A percentile compares a stretch with the other conserved stretches of the same genome.
Conservation (phyloP, 306 rosid species). For the Urtica urens region DNA sequence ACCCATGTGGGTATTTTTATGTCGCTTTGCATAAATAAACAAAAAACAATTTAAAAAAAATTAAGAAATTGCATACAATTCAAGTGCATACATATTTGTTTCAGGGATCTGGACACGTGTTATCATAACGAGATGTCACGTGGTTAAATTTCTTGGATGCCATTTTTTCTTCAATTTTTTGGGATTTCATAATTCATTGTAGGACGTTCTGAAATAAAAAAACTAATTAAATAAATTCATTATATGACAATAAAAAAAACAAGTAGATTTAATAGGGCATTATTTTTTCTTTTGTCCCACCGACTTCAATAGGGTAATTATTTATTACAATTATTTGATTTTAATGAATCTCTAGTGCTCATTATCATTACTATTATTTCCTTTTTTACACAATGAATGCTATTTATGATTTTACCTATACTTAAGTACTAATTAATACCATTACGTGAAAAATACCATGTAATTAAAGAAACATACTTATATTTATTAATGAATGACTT, state of each 20-base stretch:
- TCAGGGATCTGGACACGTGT: slow-evolving; percentile 15
- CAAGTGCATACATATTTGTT: slow-evolving; percentile 5
- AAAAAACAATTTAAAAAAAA: too few species aligned
- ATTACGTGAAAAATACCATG: too few species aligned
- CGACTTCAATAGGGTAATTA: background rate
- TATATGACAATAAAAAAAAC: background rate
- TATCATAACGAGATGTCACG: slow-evolving; percentile 2
- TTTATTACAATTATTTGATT: too few species aligned
- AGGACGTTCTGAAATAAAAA: background rate
- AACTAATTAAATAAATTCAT: background rate
- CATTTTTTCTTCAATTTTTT: background rate
- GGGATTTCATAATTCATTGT: background rate
- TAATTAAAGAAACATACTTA: too few species aligned
- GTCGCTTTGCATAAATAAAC: slow-evolving; percentile 11
- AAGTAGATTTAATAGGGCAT: background rate
- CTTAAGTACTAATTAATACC: too few species aligned
- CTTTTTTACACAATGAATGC: too few species aligned
- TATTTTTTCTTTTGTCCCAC: background rate
- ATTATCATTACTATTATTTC: too few species aligned
- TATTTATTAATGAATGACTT: too few species aligned
- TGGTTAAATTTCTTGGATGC: slow-evolving; percentile 47
- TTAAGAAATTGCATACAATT: too few species aligned
- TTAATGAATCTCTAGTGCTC: too few species aligned
- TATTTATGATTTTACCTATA: too few species aligned
- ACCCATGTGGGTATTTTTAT: slow-evolving; percentile 25